Evolutionary conservation across 2,329 filamentous ascomycete species (phyloP).

Genomic region (Rasamsonia emersonii): DNA sequence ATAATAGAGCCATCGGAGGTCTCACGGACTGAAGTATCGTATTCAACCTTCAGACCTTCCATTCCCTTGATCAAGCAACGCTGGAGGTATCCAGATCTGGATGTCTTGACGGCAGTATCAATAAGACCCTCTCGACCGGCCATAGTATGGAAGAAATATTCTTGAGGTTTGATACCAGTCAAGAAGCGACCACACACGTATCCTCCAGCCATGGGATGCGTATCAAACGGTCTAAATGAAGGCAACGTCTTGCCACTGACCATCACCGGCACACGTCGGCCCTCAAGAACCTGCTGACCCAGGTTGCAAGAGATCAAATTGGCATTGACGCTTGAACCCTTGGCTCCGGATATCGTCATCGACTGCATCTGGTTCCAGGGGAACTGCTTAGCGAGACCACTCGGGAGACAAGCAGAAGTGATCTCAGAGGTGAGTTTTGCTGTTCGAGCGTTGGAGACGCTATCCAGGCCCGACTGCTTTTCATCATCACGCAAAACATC

Average conservation of each 20-base stretch:
- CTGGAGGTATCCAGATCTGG: conserved; percentile 91
- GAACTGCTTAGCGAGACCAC: conserved; percentile 80
- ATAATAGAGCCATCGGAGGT: conserved; percentile 79
- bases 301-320: conserved; percentile 97
- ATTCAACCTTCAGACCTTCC: conserved; percentile 86
- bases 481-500: conserved; percentile 83
- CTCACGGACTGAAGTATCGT: conserved; percentile 89
- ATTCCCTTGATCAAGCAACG: conserved; percentile 97
- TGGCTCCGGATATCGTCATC: conserved; percentile 95
- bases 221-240: conserved; percentile 88
- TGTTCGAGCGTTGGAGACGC: conserved; percentile 67
- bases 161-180: conserved; percentile 92
- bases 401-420: conserved; percentile 69
- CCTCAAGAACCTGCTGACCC: conserved; percentile 92
- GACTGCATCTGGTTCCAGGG: conserved; percentile 98
- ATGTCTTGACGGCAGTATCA: conserved; percentile 97
- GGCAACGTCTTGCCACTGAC: conserved; percentile 94
- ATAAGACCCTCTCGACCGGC: conserved; percentile 96
- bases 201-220: conserved; percentile 77
- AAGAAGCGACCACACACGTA: conserved; percentile 96
- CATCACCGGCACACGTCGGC: conserved; percentile 90
- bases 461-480: conserved; percentile 86
- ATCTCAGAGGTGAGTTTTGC: conserved; percentile 66
- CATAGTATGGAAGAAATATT: conserved; percentile 99
- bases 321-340: conserved; percentile 86